phyloP scores from a whole-genome alignment of 1,284 basidiomycete species.

The Entoloma clypeatum region DNA sequence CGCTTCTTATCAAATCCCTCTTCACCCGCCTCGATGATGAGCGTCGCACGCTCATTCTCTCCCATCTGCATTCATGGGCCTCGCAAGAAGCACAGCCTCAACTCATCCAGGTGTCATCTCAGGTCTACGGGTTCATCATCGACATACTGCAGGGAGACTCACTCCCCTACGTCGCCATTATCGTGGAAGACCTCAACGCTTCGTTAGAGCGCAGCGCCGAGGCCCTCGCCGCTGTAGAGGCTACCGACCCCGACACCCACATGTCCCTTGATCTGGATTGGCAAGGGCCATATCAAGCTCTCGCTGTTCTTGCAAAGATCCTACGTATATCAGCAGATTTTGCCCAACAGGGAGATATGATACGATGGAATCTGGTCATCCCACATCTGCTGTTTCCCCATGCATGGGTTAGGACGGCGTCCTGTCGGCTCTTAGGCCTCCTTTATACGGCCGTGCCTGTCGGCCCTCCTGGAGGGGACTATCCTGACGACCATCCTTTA shows the following conservation, averaged over 20 bases:
- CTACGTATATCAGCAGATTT: constrained; percentile 55
- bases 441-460: constrained; percentile 59
- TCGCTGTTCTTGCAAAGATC: constrained; percentile 66
- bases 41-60: constrained; percentile 56
- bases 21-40: constrained; percentile 65
- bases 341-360: constrained; percentile 35
- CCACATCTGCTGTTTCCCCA: constrained; percentile 85
- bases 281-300: constrained; percentile 81
- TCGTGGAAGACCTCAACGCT: constrained; percentile 59
- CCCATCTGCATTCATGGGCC: constrained; percentile 83
- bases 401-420: constrained; percentile 87
- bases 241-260: constrained; percentile 33
- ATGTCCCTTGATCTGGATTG: constrained; percentile 66
- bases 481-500: constrained; percentile 43
- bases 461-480: constrained; percentile 30
- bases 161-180: constrained; percentile 43
- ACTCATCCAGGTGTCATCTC: constrained; percentile 70
- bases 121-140: constrained; percentile 78
- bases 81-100: constrained; percentile 56
- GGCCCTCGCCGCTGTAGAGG: constrained; percentile 30
- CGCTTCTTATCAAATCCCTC: constrained; percentile 76
- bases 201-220: constrained; percentile 49
- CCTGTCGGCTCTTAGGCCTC: constrained; percentile 74
- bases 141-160: constrained; percentile 58
- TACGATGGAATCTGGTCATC: constrained; percentile 66